Evolutionary conservation across 208 protist species (phyloP), one percentile per base, ranked within the genome.

Genomic region (Trypanosoma congolense): DNA sequence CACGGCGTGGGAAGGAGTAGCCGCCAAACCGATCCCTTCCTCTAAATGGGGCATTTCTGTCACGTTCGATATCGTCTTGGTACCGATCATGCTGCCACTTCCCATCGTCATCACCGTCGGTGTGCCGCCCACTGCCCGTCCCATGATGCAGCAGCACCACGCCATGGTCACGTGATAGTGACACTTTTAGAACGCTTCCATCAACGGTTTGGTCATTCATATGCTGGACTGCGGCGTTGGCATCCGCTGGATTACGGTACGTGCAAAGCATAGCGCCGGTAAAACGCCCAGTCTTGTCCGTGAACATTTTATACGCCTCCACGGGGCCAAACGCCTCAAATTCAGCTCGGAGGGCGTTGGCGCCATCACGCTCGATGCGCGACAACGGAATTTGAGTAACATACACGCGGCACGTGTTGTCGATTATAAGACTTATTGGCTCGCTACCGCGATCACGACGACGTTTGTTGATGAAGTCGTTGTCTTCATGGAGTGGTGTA

Each of bases 181-280:
- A 72, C 2, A 90, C 87, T 50, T 83, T 77, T 42, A 94, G 70
- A 21, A 72, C 65, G 4, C 69, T 64, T 36, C 73, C 73, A 9
- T 92, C 87, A 36, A 94, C 51, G 38, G 62, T 46, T 24, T 66
- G 65, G n/a, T 69, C 79, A 60, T 94, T 75, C 87, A 94, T 90
- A 29, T 72, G 60, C 24, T 77, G 64, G 14, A 91, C 58, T 10
- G 83, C 83, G 47, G 69, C 60, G 36, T 71, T 75, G 26, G 87
- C 87, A 47, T 94, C 87, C n/a, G 87, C 87, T 12, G 87, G 80
- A 63, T 90, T 94, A 65, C 83, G 83, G 62, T 86, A 95, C 16
- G 87, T 95, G 65, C 81, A 90, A 2, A 95, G 54, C 4, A 84
- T 83, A 51, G 65, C 89, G 36, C 87, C 87, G 28, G 80, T 70